These are phyloP conservation scores for Calamus simplicifolius DNA, from an alignment of 176 grass and related monocot genomes.

Conservation along the genomic window DNA sequence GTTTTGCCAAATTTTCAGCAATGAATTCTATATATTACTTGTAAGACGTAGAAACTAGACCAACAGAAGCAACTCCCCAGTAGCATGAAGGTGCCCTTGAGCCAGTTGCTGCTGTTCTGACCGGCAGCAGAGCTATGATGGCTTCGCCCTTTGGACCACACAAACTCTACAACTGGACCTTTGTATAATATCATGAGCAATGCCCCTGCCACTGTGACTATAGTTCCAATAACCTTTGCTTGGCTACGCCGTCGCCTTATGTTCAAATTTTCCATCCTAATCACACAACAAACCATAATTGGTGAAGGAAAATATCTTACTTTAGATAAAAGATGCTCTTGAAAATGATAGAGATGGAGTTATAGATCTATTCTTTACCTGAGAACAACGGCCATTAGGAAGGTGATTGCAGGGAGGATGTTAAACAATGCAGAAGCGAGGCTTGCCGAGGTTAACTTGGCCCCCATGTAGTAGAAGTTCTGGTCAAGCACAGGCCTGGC, in stretches of 20 bases:
- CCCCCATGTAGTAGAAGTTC: slow-evolving; percentile 78
- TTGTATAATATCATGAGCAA: slow-evolving; percentile 89
- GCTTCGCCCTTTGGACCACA: slow-evolving; percentile 50
- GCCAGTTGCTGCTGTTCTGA: slow-evolving; percentile 23
- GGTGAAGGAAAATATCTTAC: too few relatives aligned
- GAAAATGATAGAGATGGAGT: too few relatives aligned
- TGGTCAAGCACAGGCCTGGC: slow-evolving; percentile 80
- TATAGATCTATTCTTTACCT: slow-evolving; percentile 16
- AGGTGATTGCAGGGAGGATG: slow-evolving; percentile 76
- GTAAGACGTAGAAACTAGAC: slow-evolving; percentile 78
- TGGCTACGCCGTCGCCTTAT: slow-evolving; percentile 63
- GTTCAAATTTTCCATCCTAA: slow-evolving; percentile 59
- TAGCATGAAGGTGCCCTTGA: slow-evolving; percentile 58
- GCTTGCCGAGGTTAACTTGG: slow-evolving; percentile 49
- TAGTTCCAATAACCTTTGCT: slow-evolving; percentile 66
- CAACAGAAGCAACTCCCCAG: slow-evolving; percentile 56
- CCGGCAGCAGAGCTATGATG: slow-evolving; percentile 4
- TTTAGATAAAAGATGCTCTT: too few relatives aligned
- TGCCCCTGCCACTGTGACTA: slow-evolving; percentile 57
- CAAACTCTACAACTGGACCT: slow-evolving; percentile 56
- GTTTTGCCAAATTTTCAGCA: too few relatives aligned
- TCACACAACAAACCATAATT: too few relatives aligned
- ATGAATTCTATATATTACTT: slow-evolving; percentile 23
- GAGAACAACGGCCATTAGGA: slow-evolving; percentile 54
- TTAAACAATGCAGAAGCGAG: slow-evolving; percentile 69